Evolutionary conservation across 306 rosid genomes (phyloP), one percentile per base, ranked within the genome.

Genomic region (Quercus variabilis): DNA sequence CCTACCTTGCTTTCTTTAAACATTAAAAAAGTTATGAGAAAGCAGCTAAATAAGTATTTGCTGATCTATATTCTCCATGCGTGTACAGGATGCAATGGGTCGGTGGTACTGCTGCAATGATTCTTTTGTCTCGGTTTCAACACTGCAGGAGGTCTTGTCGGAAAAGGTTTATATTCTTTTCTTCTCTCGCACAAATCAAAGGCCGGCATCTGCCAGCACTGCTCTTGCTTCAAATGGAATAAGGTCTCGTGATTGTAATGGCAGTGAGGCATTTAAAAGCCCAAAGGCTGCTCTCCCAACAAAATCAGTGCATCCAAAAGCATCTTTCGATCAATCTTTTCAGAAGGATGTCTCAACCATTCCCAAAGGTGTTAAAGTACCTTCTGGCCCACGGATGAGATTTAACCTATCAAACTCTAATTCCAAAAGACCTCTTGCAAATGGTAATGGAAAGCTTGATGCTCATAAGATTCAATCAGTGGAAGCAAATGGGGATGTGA

Each of bases 71-170:
- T 76, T 81, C 71, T 57, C 79, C 25, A 21, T 84, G 33, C 74
- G 35, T 83, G 38, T 65, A 38, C 89, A 96, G 99, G 99, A 96
- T 87, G 98, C 97, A 54, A 85, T 84, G 81, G 94, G 90, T 78
- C 86, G 86, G 78, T 96, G 99, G 99, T 96, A 90, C 86, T 87
- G 99, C 85, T 93, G 99, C 87, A 86, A 96, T 20, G 99, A 96
- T 88, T 90, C 98, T 23, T 82, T 63, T 55, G 98, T 96, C 76
- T 82, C 97, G 6, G 85, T 87, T 87, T 92, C 99, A 71, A 85
- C 89, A 43, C 79, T 96, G 88, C 93, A 88, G 82, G 90, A 89
- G 81, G 98, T 96, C 77, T 87, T 96, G 87, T 90, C 98, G 46
- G 99, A 96, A 78, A 96, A 93, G 80, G 99, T 88, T 86, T 96